These are phyloP conservation scores for Ormosia emarginata DNA, from an alignment of 306 rosid species.

Conservation along the genomic window DNA sequence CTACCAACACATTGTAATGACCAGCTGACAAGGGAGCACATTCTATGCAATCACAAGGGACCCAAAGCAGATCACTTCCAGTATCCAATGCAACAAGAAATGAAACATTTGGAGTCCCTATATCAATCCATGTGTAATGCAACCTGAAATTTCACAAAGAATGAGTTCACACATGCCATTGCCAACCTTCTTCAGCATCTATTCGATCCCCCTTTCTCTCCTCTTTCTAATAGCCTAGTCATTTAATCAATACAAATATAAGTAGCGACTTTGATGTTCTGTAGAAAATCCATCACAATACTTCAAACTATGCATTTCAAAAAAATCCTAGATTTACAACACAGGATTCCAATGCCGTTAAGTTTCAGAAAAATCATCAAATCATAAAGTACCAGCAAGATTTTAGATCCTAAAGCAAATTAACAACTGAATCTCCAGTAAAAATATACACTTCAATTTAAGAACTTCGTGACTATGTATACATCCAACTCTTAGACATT, in stretches of 20 bases:
- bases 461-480: no score
- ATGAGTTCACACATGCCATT: neutral
- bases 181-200: constrained; percentile 14
- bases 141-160: constrained; percentile 51
- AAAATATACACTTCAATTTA: neutral
- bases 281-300: neutral
- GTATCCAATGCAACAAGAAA: constrained; percentile 93
- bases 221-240: neutral
- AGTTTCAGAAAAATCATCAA: neutral
- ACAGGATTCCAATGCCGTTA: neutral
- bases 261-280: neutral
- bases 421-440: neutral
- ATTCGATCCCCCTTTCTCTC: neutral
- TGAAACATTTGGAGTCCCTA: constrained; percentile 82
- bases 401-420: neutral
- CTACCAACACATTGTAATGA: constrained; percentile 62
- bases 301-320: neutral
- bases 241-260: neutral
- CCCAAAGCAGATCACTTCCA: constrained; percentile 89
- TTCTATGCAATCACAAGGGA: constrained; percentile 81
- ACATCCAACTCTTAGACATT: no score
- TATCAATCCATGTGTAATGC: constrained; percentile 87
- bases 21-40: constrained; percentile 80
- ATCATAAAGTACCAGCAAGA: neutral
- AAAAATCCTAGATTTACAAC: neutral